phyloP scores from a whole-genome alignment of 2,329 filamentous ascomycete species.

The Dichotomopilus funicola region DNA sequence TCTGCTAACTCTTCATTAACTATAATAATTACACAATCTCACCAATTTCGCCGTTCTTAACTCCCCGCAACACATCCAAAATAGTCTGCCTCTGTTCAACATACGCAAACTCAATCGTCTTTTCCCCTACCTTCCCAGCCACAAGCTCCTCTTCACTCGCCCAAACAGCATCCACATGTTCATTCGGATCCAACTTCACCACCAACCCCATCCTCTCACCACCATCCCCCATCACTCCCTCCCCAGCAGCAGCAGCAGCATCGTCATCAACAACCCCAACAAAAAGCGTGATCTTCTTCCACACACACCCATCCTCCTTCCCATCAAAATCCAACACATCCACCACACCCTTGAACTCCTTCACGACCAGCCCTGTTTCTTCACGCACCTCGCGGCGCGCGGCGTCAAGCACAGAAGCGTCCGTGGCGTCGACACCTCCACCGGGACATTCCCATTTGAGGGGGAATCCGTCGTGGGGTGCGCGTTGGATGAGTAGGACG shows the following conservation, averaged over 20 bases:
- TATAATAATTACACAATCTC: no score
- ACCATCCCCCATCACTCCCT: background rate
- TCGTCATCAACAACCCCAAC: background rate
- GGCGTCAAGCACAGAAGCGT: constrained; percentile 12
- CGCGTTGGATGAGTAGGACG: constrained; percentile 21
- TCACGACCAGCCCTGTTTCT: constrained; percentile 16
- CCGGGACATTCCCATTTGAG: constrained; percentile 20
- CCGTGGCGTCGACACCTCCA: constrained; percentile 15
- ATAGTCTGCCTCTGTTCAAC: constrained; percentile 7
- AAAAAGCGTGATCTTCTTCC: constrained; percentile 19
- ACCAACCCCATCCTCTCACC: background rate
- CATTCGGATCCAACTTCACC: constrained; percentile 11
- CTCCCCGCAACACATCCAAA: constrained; percentile 6
- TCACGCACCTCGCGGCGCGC: constrained; percentile 17
- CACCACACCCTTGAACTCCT: background rate
- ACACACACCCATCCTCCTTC: background rate
- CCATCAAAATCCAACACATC: constrained; percentile 14
- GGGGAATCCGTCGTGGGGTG: constrained; percentile 20
- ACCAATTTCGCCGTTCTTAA: no score
- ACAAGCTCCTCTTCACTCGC: constrained; percentile 8
- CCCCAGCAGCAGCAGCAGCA: background rate
- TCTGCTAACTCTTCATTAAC: no score
- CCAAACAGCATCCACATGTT: constrained; percentile 20
- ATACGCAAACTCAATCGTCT: constrained; percentile 18
- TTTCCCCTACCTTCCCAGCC: constrained; percentile 3